Percentiles rank a stretch among this genome's conserved stretches.
Conservation (phyloP, 1,284 basidiomycete genomes). For the Ustilago shanxiensis region DNA sequence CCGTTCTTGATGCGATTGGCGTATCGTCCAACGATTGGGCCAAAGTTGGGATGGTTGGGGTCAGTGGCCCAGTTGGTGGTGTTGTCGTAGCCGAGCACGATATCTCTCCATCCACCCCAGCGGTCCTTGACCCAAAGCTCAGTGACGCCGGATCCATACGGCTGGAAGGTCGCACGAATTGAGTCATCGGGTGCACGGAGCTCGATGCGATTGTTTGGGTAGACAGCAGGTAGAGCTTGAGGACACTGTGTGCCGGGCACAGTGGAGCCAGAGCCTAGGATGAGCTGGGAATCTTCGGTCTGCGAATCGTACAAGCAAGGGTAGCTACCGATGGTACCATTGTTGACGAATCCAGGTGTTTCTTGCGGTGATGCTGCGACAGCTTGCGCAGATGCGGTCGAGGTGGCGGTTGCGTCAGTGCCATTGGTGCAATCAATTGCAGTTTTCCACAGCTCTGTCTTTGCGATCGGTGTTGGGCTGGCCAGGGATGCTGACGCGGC, state of each 20-base stretch:
- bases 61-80: conserved; percentile 64
- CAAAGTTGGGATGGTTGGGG: conserved; percentile 64
- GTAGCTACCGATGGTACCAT: conserved; percentile 60
- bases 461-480: conserved; percentile 20
- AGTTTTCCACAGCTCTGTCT: conserved; percentile 11
- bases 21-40: conserved; percentile 62
- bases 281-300: conserved; percentile 36
- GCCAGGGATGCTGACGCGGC: conserved; percentile 22
- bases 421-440: conserved; percentile 16
- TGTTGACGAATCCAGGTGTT: conserved; percentile 62
- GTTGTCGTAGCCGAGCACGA: conserved; percentile 65
- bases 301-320: conserved; percentile 40
- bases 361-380: conserved; percentile 23
- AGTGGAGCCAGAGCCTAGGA: conserved; percentile 37
- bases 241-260: conserved; percentile 35
- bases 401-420: conserved; percentile 4
- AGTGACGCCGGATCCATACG: conserved; percentile 58
- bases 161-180: conserved; percentile 59
- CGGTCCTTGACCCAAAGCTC: conserved; percentile 66
- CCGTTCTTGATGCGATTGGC: conserved; percentile 68
- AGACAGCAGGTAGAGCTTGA: conserved; percentile 48
- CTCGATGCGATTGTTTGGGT: conserved; percentile 60
- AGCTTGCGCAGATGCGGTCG: conserved; percentile 5
- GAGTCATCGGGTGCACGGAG: conserved; percentile 61
- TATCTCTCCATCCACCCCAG: conserved; percentile 55